Evolutionary conservation across 345 rosid genomes (phyloP).

Genomic region (Citropsis articulata): DNA sequence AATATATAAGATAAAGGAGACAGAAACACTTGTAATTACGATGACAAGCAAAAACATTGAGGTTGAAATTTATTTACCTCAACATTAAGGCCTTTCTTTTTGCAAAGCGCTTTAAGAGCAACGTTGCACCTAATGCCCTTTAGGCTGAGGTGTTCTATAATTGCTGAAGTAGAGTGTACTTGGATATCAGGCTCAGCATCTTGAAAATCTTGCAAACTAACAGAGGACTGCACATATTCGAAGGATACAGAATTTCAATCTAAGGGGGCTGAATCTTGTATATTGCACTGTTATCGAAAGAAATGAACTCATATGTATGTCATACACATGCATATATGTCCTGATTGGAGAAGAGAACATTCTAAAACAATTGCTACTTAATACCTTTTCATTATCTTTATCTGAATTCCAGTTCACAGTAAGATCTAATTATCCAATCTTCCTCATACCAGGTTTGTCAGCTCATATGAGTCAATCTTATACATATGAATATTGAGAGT

Average conservation of each 20-base stretch:
- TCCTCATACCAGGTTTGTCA: neutral
- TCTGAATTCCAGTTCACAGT: neutral
- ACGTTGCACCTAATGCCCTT: slow-evolving; percentile 54
- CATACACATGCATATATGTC: neutral
- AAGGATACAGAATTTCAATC: slow-evolving; percentile 20
- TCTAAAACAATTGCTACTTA: neutral
- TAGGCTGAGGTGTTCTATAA: slow-evolving; percentile 60
- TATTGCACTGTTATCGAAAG: neutral
- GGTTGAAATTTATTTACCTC: slow-evolving; percentile 46
- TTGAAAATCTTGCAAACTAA: slow-evolving; percentile 77
- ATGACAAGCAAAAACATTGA: neutral
- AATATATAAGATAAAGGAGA: neutral
- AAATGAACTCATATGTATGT: neutral
- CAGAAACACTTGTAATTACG: neutral
- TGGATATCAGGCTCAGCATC: slow-evolving; percentile 88
- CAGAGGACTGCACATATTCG: slow-evolving; percentile 47
- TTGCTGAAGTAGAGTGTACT: slow-evolving; percentile 62
- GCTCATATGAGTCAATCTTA: neutral
- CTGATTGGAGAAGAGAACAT: neutral
- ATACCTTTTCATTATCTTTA: neutral
- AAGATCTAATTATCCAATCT: neutral
- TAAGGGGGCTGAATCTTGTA: neutral
- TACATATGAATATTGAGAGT: slow-evolving; percentile 9
- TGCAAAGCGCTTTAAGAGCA: slow-evolving; percentile 87
- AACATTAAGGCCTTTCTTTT: slow-evolving; percentile 75